These are phyloP conservation scores for Pseudophaeomoniella oleicola DNA, from an alignment of 2,329 filamentous ascomycete genomes.

Conservation along the genomic window DNA sequence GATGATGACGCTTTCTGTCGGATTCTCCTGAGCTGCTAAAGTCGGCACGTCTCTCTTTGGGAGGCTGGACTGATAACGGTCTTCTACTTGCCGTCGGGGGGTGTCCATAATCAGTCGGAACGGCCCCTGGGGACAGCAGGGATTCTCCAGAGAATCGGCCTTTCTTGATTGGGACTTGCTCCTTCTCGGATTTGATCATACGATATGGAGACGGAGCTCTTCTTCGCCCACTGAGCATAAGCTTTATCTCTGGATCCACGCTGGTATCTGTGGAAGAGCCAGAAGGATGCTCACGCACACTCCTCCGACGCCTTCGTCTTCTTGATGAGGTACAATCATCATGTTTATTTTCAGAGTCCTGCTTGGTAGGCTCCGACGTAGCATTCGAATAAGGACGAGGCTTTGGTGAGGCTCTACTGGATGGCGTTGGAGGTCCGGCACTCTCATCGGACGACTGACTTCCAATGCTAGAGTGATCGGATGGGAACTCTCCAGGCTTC, in stretches of 20 bases:
- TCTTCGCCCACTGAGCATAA: conserved; percentile 5
- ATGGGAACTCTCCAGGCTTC: conserved; percentile 1
- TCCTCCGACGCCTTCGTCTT: conserved; percentile 1
- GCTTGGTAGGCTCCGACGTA: neutral
- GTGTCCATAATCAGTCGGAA: neutral
- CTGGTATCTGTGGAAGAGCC: conserved; percentile 11
- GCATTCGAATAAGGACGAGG: neutral
- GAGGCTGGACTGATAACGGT: neutral
- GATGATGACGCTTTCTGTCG: conserved; percentile 1
- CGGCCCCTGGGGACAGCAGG: conserved; percentile 7
- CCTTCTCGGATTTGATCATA: conserved; percentile 1
- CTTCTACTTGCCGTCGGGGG: neutral
- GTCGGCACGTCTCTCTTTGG: neutral
- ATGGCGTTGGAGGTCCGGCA: conserved; percentile 6
- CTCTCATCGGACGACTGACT: conserved; percentile 6
- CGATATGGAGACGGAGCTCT: conserved; percentile 11
- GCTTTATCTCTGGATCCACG: conserved; percentile 6
- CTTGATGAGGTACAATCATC: no score
- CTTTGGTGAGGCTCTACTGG: neutral
- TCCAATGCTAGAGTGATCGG: neutral
- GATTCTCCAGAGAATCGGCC: conserved; percentile 6
- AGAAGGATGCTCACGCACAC: conserved; percentile 9
- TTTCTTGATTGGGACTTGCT: conserved; percentile 3
- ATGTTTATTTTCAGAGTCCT: neutral
- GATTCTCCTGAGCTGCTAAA: conserved; percentile 4